A percentile compares a stretch with the other conserved stretches of the same genome.
Evolutionary conservation across 441 rosid genomes (phyloP).

Genomic region (Euphorbia corollata): DNA sequence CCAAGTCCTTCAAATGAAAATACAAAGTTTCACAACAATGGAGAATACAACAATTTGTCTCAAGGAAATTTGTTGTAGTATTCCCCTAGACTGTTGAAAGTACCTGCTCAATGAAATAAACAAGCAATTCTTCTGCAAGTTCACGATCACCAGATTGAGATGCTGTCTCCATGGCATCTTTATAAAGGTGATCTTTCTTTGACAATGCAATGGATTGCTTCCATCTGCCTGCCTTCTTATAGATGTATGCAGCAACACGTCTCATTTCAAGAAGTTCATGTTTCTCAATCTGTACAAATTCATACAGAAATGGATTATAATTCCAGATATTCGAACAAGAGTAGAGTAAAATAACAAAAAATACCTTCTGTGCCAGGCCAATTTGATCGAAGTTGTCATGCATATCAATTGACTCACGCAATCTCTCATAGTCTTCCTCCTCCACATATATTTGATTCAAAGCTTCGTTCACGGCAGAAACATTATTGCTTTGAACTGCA

Average conservation of each 20-base stretch:
- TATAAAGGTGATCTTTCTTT: constrained; percentile 88
- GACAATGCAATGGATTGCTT: constrained; percentile 96
- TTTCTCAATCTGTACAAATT: constrained; percentile 64
- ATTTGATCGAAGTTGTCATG: constrained; percentile 86
- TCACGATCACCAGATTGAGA: constrained; percentile 97
- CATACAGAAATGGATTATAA: constrained; percentile 2
- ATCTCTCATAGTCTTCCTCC: constrained; percentile 93
- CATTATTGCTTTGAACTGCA: constrained; percentile 93
- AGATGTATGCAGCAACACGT: constrained; percentile 97
- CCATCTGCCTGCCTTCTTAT: constrained; percentile 99
- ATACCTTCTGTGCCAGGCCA: constrained; percentile 82
- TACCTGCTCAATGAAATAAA: constrained; percentile 96
- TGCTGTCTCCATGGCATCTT: constrained; percentile 98
- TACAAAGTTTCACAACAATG: background rate
- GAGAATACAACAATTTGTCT: background rate
- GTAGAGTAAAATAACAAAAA: background rate
- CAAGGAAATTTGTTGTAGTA: background rate
- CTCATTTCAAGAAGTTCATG: constrained; percentile 99
- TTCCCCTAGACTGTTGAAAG: background rate
- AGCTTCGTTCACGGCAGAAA: constrained; percentile 93
- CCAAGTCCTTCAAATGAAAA: too few relatives aligned
- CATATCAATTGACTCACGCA: constrained; percentile 85
- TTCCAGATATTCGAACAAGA: background rate
- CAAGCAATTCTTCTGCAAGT: constrained; percentile 95
- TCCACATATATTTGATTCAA: constrained; percentile 82